These are phyloP conservation scores for Ephemerocybe angulata DNA, from an alignment of 768 basidiomycete genomes.

Conservation along the genomic window DNA sequence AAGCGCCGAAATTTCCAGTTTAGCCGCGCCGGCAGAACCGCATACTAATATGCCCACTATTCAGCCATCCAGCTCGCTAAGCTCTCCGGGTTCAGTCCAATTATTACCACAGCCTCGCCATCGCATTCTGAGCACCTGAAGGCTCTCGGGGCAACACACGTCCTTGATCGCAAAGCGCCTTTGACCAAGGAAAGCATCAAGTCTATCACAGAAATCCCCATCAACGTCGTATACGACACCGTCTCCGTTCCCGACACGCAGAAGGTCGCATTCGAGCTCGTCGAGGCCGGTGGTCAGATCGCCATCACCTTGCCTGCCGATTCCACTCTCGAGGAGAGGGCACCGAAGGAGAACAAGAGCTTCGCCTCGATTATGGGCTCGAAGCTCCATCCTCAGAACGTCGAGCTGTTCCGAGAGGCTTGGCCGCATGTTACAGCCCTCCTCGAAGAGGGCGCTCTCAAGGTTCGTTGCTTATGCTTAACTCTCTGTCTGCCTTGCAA, in stretches of 20 bases:
- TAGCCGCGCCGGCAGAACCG: too few species aligned
- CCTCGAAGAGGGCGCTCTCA: slow-evolving; percentile 31
- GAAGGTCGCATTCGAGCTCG: slow-evolving; percentile 19
- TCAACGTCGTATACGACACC: slow-evolving; percentile 25
- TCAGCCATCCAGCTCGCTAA: slow-evolving; percentile 36
- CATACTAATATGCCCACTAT: too few species aligned
- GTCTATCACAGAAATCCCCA: slow-evolving; percentile 15
- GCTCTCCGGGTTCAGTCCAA: slow-evolving; percentile 36
- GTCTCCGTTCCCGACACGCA: slow-evolving; percentile 21
- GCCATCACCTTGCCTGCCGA: slow-evolving; percentile 29
- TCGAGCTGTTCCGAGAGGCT: slow-evolving; percentile 17
- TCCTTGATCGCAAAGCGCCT: slow-evolving; percentile 29
- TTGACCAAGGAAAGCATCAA: neutral
- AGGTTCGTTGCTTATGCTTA: slow-evolving; percentile 20
- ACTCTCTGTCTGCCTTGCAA: neutral
- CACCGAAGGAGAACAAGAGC: slow-evolving; percentile 10
- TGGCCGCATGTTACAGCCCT: slow-evolving; percentile 22
- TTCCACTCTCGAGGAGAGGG: slow-evolving; percentile 3
- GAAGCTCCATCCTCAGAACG: slow-evolving; percentile 21
- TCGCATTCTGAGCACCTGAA: slow-evolving; percentile 28
- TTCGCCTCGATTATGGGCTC: slow-evolving; percentile 14
- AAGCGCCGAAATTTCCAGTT: neutral
- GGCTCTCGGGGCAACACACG: slow-evolving; percentile 39
- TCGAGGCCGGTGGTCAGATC: slow-evolving; percentile 33
- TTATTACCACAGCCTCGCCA: slow-evolving; percentile 36